phyloP scores from a whole-genome alignment of 768 basidiomycete genomes.

The Boletus huronensis region DNA sequence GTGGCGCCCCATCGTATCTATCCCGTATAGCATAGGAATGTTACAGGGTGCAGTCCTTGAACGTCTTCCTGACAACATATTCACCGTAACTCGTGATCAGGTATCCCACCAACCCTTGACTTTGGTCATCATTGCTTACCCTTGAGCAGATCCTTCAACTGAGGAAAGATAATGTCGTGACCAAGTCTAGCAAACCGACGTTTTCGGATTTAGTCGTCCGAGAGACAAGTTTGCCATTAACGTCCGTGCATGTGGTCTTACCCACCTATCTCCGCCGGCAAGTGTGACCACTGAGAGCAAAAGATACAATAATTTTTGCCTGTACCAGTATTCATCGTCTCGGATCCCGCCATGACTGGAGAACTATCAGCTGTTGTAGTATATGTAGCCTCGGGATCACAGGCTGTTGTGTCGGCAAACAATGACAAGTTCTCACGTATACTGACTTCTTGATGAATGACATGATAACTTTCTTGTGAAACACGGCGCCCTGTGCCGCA shows the following conservation, averaged over 20 bases:
- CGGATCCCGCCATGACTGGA: neutral
- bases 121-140: neutral
- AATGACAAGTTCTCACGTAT: neutral
- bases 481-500: neutral
- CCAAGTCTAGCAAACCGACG: constrained; percentile 25
- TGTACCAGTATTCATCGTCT: neutral
- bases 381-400: neutral
- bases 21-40: constrained; percentile 61
- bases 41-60: constrained; percentile 67
- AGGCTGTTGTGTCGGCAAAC: neutral
- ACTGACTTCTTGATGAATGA: constrained; percentile 1
- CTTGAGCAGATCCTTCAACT: constrained; percentile 57
- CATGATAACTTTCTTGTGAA: neutral
- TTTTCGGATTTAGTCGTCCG: constrained; percentile 37
- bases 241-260: constrained; percentile 49
- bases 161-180: constrained; percentile 54
- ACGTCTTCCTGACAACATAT: constrained; percentile 56
- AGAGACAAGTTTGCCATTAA: constrained; percentile 38
- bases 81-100: constrained; percentile 70
- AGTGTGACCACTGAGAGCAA: neutral
- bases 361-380: neutral
- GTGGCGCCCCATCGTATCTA: constrained; percentile 53
- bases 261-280: constrained; percentile 43
- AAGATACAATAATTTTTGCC: neutral
- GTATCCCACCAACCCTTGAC: constrained; percentile 30